Evolutionary conservation across 2,329 filamentous ascomycete species (phyloP).

Genomic region (Xylariaceae sp.): DNA sequence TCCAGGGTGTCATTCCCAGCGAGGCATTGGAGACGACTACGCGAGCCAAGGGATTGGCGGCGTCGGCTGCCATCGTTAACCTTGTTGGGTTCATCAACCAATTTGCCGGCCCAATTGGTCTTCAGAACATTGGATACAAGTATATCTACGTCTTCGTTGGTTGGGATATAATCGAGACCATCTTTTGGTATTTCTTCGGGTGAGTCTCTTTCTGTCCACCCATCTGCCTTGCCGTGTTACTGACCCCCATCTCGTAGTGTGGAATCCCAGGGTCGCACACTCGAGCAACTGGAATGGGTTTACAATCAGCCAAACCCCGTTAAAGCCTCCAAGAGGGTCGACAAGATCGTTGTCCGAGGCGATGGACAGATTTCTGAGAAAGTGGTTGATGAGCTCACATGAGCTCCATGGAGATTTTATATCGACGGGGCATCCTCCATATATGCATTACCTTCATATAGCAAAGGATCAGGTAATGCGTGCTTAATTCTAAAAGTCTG

Average conservation of each 20-base stretch:
- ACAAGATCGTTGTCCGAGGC: constrained; percentile 44
- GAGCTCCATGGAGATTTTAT: neutral
- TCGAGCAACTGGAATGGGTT: constrained; percentile 48
- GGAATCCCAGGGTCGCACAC: constrained; percentile 47
- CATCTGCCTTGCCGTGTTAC: neutral
- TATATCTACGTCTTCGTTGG: constrained; percentile 47
- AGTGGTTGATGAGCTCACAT: constrained; percentile 30
- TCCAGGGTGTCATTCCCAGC: constrained; percentile 45
- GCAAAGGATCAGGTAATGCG: neutral
- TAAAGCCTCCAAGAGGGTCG: constrained; percentile 48
- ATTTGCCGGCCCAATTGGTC: constrained; percentile 44
- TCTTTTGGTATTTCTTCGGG: constrained; percentile 44
- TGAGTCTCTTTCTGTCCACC: constrained; percentile 26
- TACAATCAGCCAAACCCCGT: constrained; percentile 48
- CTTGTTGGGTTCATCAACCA: constrained; percentile 47
- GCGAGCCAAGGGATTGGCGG: constrained; percentile 45
- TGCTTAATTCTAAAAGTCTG: neutral
- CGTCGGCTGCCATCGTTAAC: constrained; percentile 43
- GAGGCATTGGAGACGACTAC: constrained; percentile 47
- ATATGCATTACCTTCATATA: neutral
- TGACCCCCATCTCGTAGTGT: constrained; percentile 35
- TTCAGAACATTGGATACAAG: constrained; percentile 41
- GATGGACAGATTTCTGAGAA: constrained; percentile 46
- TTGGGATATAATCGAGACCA: constrained; percentile 43
- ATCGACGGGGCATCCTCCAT: neutral